Base-by-base conservation (phyloP, 768 basidiomycete species). In the Heimioporus sp. region DNA sequence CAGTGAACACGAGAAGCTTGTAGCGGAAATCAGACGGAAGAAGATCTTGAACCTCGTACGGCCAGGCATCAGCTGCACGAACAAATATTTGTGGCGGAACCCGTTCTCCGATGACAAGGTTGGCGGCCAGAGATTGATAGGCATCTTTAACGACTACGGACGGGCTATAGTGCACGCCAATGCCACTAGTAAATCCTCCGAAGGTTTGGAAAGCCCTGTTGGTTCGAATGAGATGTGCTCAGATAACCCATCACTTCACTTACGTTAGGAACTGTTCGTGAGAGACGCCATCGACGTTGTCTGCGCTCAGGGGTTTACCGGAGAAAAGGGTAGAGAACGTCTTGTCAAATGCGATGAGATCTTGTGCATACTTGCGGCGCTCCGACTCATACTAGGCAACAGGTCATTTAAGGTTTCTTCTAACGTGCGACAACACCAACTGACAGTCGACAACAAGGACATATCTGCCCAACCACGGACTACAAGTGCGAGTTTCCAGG, bases 401-500 rank as follows among this genome's bases (percentile, higher is more conserved):
- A 15, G 13, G 9, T 16, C 30, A 20, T 51, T 53, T 48, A 41
- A 3, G 17, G 39, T 12, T 19, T 3, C n/a, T n/a, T 16, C 17
- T 28, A n/a, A 36, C 9, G 30, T 34, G 9, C 13, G 5, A 16
- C 3, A 21, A 13, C n/a, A 13, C 7, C 8, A 16, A 60, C 75
- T 53, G 45, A 80, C 76, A 12, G 76, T 79, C 47, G 76, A 72
- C 24, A 82, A 64, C 15, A 82, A 54, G 0, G 73, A 73, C 42
- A 72, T 66, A 12, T 73, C 62, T 10, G 79, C 76, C 72, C 74
- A 76, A 11, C 78, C 80, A 0, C 72, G 72, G 9, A 81, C 51
- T n/a, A 80, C 78, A 35, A 72, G 68, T 1, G 70, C 69, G n/a
- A 82, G 58, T 62, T 83, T 82, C 81, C 81, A 83, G 2, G 73